These are phyloP conservation scores for Phytopythium vexans DNA, from an alignment of 352 stramenopile genomes.

Conservation along the genomic window DNA sequence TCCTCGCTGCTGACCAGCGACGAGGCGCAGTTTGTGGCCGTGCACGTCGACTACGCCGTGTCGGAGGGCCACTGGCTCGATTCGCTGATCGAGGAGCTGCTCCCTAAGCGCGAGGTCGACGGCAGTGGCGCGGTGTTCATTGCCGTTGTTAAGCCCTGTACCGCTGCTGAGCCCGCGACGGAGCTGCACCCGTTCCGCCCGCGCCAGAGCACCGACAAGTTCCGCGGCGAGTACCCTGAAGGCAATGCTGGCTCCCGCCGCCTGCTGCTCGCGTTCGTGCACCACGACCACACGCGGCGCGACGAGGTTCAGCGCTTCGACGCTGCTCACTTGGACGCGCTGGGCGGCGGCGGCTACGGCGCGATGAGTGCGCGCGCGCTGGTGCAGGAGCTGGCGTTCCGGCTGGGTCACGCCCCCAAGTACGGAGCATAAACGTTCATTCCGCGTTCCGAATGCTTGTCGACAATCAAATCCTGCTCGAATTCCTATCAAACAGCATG, in stretches of 20 bases:
- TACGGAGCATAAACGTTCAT: conserved; percentile 52
- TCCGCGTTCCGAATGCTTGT: too few relatives aligned
- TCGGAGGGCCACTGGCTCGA: conserved; percentile 40
- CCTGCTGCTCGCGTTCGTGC: conserved; percentile 55
- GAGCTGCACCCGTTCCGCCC: conserved; percentile 45
- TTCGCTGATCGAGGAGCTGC: conserved; percentile 29
- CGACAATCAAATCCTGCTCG: too few relatives aligned
- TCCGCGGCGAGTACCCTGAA: conserved; percentile 43
- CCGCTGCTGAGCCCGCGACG: conserved; percentile 1
- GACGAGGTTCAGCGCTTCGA: conserved; percentile 48
- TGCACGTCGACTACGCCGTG: conserved; percentile 35
- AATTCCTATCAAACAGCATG: too few relatives aligned
- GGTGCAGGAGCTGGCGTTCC: conserved; percentile 79
- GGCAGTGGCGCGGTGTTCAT: conserved; percentile 37
- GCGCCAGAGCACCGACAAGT: conserved; percentile 63
- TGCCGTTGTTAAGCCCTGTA: conserved; percentile 34
- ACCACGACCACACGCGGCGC: conserved; percentile 59
- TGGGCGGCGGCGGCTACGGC: conserved; percentile 47
- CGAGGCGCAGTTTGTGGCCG: conserved; percentile 35
- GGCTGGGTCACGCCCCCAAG: conserved; percentile 69
- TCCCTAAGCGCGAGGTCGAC: conserved; percentile 23
- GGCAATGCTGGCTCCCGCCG: conserved; percentile 12
- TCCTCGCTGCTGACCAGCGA: conserved; percentile 20
- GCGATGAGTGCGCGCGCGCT: conserved; percentile 68
- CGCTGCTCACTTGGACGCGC: conserved; percentile 42